Conservation (phyloP, 1,139 yeast genomes). For the Barnettozyma hawaiiensis region DNA sequence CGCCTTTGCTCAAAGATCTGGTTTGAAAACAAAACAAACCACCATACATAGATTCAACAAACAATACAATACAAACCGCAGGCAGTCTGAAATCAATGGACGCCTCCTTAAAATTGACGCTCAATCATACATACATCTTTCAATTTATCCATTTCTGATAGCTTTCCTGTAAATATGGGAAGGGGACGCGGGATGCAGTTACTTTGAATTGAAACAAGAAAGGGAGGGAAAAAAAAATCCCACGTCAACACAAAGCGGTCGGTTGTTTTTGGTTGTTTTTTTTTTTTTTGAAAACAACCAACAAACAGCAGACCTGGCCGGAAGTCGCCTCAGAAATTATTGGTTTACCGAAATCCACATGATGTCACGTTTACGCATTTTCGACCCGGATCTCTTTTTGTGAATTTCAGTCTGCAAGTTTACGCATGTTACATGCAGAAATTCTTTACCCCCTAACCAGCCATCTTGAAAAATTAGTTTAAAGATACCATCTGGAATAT, state of each 20-base stretch:
- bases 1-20: not conserved
- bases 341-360: too few relatives aligned
- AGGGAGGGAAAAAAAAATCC: too few relatives aligned
- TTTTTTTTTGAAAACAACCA: not conserved
- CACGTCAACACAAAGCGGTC: constrained; percentile 4
- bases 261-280: not conserved
- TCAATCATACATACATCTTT: constrained; percentile 19
- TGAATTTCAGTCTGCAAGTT: not conserved
- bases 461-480: too few relatives aligned
- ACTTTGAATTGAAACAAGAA: not conserved
- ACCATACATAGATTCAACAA: not conserved
- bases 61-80: too few relatives aligned
- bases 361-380: not conserved
- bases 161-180: not conserved
- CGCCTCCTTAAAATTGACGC: not conserved
- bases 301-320: too few relatives aligned
- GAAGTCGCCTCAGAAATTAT: too few relatives aligned
- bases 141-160: constrained; percentile 20
- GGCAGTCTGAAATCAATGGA: not conserved
- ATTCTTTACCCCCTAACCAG: not conserved
- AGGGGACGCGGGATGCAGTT: too few relatives aligned
- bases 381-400: not conserved
- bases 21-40: not conserved
- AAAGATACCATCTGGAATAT: too few relatives aligned
- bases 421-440: not conserved